phyloP scores from a whole-genome alignment of 495 filamentous ascomycete genomes.

The Penicillium odoratum region DNA sequence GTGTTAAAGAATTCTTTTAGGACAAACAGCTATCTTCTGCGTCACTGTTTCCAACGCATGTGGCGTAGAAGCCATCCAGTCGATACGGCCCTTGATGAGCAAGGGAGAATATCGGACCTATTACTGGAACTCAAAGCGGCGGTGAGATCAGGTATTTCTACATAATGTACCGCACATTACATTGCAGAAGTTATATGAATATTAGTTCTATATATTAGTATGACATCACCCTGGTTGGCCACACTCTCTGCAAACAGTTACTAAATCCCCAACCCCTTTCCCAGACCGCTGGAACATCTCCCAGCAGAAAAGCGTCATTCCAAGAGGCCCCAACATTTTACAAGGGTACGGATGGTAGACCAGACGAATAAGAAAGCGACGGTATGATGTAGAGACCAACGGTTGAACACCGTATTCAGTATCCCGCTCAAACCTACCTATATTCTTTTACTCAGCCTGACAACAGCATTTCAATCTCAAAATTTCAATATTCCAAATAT shows the following conservation, averaged over 20 bases:
- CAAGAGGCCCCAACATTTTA: neutral
- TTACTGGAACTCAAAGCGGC: neutral
- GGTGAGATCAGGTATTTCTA: neutral
- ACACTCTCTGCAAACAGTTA: neutral
- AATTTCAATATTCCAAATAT: no score
- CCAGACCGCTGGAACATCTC: constrained; percentile 1
- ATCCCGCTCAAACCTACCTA: neutral
- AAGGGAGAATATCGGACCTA: neutral
- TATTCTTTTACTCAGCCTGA: neutral
- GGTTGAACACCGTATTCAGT: neutral
- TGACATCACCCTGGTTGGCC: neutral
- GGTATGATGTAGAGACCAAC: neutral
- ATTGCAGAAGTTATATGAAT: neutral
- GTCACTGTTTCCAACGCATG: neutral
- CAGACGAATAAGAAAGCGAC: constrained; percentile 2
- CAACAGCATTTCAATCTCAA: no score
- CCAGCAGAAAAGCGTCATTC: neutral
- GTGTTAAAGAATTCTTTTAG: no score
- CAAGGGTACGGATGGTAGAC: neutral
- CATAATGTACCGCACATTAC: no score
- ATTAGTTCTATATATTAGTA: neutral
- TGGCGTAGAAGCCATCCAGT: neutral
- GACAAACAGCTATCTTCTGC: neutral
- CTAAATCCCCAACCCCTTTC: neutral
- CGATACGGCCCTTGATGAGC: neutral